These are phyloP conservation scores for Fusarium decemcellulare DNA, from an alignment of 2,329 filamentous ascomycete species.

Conservation along the genomic window DNA sequence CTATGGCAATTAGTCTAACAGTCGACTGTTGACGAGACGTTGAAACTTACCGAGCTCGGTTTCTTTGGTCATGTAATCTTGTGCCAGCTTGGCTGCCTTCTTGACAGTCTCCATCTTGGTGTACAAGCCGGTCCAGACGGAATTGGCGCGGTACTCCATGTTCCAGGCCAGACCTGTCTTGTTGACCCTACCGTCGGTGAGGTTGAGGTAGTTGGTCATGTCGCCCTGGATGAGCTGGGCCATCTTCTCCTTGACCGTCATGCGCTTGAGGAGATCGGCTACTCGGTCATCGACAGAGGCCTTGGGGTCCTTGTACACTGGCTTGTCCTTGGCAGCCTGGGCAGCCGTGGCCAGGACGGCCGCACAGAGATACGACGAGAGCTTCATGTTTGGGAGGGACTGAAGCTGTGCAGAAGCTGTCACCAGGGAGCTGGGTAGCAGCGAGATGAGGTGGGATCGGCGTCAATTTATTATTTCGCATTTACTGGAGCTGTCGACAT, in stretches of 20 bases:
- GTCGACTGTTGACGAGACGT: constrained; percentile 46
- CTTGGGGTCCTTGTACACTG: constrained; percentile 74
- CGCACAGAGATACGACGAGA: constrained; percentile 41
- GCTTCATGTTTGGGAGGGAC: constrained; percentile 47
- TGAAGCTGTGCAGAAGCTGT: constrained; percentile 17
- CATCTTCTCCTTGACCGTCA: constrained; percentile 83
- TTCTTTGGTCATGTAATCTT: constrained; percentile 75
- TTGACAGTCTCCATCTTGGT: constrained; percentile 75
- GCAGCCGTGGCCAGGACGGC: constrained; percentile 42
- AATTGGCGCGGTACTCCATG: constrained; percentile 75
- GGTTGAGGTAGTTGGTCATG: constrained; percentile 80
- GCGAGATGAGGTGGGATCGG: constrained; percentile 13
- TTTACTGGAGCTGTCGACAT: constrained; percentile 11
- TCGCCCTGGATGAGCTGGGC: constrained; percentile 80
- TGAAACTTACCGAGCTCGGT: constrained; percentile 49
- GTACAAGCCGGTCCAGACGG: constrained; percentile 80
- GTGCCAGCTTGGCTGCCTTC: constrained; percentile 73
- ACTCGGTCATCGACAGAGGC: constrained; percentile 76
- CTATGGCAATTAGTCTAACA: constrained; percentile 47
- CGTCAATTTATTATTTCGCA: constrained; percentile 25
- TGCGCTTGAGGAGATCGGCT: constrained; percentile 76
- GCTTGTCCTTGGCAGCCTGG: constrained; percentile 47
- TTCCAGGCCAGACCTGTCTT: constrained; percentile 75
- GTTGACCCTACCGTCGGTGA: constrained; percentile 77
- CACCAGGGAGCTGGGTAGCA: constrained; percentile 7